Evolutionary conservation across 805 yeast species (phyloP), one percentile per base, ranked within the genome.

Genomic region (Starmerella potacharoeniae): DNA sequence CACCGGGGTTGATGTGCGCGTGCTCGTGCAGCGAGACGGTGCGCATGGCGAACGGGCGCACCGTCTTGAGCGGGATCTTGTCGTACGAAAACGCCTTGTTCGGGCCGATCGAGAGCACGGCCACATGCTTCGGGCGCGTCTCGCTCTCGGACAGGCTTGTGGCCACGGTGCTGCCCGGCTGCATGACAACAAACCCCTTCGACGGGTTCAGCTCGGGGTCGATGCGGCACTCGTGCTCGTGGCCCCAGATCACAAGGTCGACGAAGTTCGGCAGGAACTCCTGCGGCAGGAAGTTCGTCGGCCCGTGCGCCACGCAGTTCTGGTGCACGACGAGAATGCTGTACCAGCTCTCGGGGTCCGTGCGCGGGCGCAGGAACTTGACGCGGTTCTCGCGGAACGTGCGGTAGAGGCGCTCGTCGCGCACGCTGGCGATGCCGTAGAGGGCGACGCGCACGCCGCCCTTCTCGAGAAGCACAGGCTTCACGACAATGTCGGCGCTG

Each of bases 221-320:
- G 0, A 91, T 86, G 5, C 83, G 75, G 65, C 97, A 88, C 66
- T 93, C 97, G 69, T 93, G 98, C 67, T 93, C 98, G 68, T 93
- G 98, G 16, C 98, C 98, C 98, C 98, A 93, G 1, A 90, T 71
- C 0, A 93, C 82, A 55, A 91, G 73, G 65, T 93, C 89, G 48
- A 93, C 64, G 65, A 90, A 89, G 8, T 76, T 72, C 0, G 97
- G 98, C 29, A 93, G 70, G 62, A 86, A 84, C 52, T 75, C 76
- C 60, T 90, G 97, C 6, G 97, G 97, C 5, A 93, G 72, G 60
- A 84, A 84, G 5, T 87, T 82, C 10, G 56, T 54, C 0, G 95
- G 86, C 1, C 95, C 79, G 63, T 90, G 90, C 5, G 84, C 80
- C 2, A 82, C 77, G 58, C 68, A 96, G 69, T 93, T 93, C 69